Conservation (phyloP, 1,139 yeast genomes). For the Eremothecium coryli region DNA sequence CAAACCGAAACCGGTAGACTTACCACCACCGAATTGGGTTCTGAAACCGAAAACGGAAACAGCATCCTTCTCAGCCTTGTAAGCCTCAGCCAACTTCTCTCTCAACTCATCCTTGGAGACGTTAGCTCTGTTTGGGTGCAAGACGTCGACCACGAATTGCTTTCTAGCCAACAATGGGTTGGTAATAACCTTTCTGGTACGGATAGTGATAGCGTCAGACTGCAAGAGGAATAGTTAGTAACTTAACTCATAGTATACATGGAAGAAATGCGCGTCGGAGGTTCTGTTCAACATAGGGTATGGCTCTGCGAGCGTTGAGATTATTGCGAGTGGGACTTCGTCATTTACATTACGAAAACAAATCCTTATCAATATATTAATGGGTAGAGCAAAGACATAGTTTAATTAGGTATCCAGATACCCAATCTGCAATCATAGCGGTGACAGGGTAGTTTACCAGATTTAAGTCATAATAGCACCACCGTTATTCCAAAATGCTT, state of each 20-base stretch:
- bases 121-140: conserved; percentile 99
- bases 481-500: too few species aligned
- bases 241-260: not conserved
- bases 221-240: conserved; percentile 25
- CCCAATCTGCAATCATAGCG: too few species aligned
- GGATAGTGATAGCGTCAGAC: conserved; percentile 97
- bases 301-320: not conserved
- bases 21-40: conserved; percentile 99
- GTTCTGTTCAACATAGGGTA: not conserved
- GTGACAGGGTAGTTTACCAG: too few species aligned
- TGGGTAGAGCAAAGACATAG: too few species aligned
- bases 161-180: conserved; percentile 99
- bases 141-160: conserved; percentile 98
- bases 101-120: conserved; percentile 99
- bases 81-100: conserved; percentile 90
- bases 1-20: conserved; percentile 98
- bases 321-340: not conserved
- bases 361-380: too few species aligned
- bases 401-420: too few species aligned
- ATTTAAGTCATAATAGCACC: too few species aligned
- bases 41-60: conserved; percentile 99
- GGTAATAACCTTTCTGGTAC: conserved; percentile 99
- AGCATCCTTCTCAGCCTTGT: conserved; percentile 98
- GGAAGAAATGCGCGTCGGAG: not conserved
- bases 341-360: too few species aligned